These are phyloP conservation scores for Ganoderma multipileum DNA, from an alignment of 1,284 basidiomycete species.

Conservation along the genomic window DNA sequence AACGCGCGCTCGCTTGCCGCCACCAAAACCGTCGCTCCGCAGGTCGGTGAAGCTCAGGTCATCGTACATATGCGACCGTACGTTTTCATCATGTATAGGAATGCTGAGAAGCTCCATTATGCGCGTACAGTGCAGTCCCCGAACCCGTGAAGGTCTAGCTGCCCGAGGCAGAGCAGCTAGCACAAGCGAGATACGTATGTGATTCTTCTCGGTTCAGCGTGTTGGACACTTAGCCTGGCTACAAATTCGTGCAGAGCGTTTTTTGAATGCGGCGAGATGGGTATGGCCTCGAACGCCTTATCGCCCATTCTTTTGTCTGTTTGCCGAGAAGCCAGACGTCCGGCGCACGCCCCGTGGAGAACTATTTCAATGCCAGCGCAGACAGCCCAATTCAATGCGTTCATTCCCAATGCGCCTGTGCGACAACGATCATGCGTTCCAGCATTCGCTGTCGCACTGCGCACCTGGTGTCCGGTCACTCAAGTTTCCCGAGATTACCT, in stretches of 20 bases:
- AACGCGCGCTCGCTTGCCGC: slow-evolving; percentile 4
- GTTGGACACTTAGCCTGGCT: not conserved
- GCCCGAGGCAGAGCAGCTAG: slow-evolving; percentile 17
- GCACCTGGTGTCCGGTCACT: not conserved
- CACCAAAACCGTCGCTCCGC: slow-evolving; percentile 15
- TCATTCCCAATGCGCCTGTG: not conserved
- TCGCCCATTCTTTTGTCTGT: slow-evolving; percentile 70
- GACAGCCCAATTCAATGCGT: slow-evolving; percentile 10
- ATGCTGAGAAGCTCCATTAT: not conserved
- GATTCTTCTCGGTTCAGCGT: not conserved
- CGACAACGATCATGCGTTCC: not conserved
- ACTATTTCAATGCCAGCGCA: slow-evolving; percentile 42
- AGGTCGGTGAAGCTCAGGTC: slow-evolving; percentile 26
- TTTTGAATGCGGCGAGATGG: slow-evolving; percentile 58
- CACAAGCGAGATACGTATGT: slow-evolving; percentile 23
- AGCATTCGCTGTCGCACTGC: not conserved
- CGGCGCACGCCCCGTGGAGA: slow-evolving; percentile 63
- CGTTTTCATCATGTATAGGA: slow-evolving; percentile 24
- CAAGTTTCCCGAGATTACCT: not conserved
- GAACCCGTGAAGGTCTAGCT: slow-evolving; percentile 13
- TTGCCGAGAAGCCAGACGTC: slow-evolving; percentile 54
- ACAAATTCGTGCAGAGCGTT: not conserved
- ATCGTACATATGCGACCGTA: slow-evolving; percentile 12
- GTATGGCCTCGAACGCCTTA: slow-evolving; percentile 62
- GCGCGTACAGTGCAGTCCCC: slow-evolving; percentile 12